Evolutionary conservation across 257 asterid genomes (phyloP), one percentile per base, ranked within the genome.

Genomic region (Nyctanthes arbortristis): DNA sequence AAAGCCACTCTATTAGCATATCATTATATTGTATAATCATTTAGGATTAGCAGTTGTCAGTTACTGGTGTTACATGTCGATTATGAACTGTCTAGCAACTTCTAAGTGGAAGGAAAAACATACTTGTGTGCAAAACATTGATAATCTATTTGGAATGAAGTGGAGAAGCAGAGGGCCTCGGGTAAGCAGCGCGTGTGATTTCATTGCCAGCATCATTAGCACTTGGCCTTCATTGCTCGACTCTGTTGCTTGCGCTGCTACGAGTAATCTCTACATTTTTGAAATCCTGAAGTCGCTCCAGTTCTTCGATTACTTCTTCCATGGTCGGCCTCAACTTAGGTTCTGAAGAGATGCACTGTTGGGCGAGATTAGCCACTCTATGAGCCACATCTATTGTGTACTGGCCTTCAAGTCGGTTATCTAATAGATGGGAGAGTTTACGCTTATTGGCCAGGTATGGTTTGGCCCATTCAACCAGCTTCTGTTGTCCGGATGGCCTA

Each of bases 331-430:
- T 78, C 69, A 80, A 67, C 75, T 72, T 85, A 0, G 86, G 83
- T 55, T 85, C 88, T 27, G 74, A 4, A 31, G 88, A 82, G 57
- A 80, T 61, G 67, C 90, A 85, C 31, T 75, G 67, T 33, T 72
- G 61, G 10, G 88, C 80, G 16, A 85, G 71, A 66, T 60, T 70
- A 12, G 88, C 81, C 0, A 74, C 79, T 40, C 58, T 82, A 9
- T 80, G 86, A 11, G 84, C 86, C 28, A 66, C 81, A 0, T 82
- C 84, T 68, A 85, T 72, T 6, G 84, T 63, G 75, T 82, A 82
- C 64, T 85, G 88, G 52, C 88, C 90, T 34, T 85, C 86, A 0
- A 85, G 88, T 10, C 90, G 88, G 74, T 82, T 85, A 78, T 85
- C 90, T 78, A 85, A 71, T 0, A 85, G 49, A 3, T 83, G 83